Base-by-base conservation (phyloP, 164 flowering plant species). In the Nymphaea thermarum region DNA sequence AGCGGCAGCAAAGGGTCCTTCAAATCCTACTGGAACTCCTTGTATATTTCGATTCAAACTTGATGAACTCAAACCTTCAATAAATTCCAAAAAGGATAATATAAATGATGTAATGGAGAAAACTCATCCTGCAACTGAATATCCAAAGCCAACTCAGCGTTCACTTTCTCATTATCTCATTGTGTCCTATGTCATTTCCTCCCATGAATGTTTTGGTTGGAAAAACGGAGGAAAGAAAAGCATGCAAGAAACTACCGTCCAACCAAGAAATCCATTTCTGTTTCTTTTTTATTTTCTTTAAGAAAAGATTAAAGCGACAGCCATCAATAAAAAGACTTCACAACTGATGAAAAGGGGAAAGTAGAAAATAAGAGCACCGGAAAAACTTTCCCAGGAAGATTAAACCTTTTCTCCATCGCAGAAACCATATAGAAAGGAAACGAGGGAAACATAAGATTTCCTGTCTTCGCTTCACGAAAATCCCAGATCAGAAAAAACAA, bases 1-100 rank as follows among this genome's bases (percentile, higher is more conserved):
- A 44, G 91, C 83, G 65, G 87, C 88, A 45, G 95, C 88, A 65
- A 93, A 90, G 68, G 87, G 88, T 11, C 94, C 94, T 79, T 86
- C 81, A 6, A 73, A 68, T n/a, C 87, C 84, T n/a, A 82, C 7
- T 44, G 88, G 55, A 61, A 72, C 75, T 67, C 88, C 89, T 69
- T 82, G 85, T 75, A 80, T 73, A 76, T 62, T 76, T 61, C 71
- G 74, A 76, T 74, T 80, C 68, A 72, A 76, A 71, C 78, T 76
- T 64, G 84, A 91, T 60, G 81, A 71, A 71, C 77, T 81, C 74
- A 77, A 80, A 68, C 86, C 88, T 82, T 63, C 41, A n/a, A 43
- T 8, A 25, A 42, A 18, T 12, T 7, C 51, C 45, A 55, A 72
- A 41, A 67, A 62, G 62, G 44, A 62, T 41, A 43, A 68, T 42